These are phyloP conservation scores for Piper betle DNA, from an alignment of 164 flowering plant species.

Conservation along the genomic window DNA sequence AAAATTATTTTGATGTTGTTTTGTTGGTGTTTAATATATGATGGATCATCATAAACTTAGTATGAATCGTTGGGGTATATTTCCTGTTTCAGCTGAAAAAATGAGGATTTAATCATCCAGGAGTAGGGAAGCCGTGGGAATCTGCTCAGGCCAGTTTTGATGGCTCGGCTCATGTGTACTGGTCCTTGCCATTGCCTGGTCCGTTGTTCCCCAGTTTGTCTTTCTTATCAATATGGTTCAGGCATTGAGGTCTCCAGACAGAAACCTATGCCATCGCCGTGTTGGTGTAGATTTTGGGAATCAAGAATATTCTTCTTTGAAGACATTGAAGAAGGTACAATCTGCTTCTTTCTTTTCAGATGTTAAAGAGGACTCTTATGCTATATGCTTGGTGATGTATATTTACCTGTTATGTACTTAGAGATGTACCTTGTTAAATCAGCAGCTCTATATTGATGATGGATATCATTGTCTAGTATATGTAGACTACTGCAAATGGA, in stretches of 20 bases:
- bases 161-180: neutral
- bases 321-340: neutral
- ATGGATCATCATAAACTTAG: too few relatives aligned
- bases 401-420: neutral
- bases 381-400: neutral
- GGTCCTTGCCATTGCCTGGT: neutral
- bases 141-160: neutral
- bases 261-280: neutral
- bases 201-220: neutral
- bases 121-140: neutral
- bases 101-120: too few relatives aligned
- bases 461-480: too few relatives aligned
- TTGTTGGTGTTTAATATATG: too few relatives aligned
- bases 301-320: neutral
- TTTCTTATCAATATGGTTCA: neutral
- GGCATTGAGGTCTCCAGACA: neutral
- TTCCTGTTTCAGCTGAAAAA: too few relatives aligned
- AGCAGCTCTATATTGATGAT: too few relatives aligned
- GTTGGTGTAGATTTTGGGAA: neutral
- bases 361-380: too few relatives aligned
- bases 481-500: too few relatives aligned
- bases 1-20: too few relatives aligned
- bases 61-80: too few relatives aligned
- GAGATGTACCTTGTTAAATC: neutral
- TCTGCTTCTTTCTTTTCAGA: neutral